A percentile compares a stretch with the other conserved stretches of the same genome.
Evolutionary conservation across 768 basidiomycete genomes (phyloP).

Genomic region (Phanerodontia chrysosporium): DNA sequence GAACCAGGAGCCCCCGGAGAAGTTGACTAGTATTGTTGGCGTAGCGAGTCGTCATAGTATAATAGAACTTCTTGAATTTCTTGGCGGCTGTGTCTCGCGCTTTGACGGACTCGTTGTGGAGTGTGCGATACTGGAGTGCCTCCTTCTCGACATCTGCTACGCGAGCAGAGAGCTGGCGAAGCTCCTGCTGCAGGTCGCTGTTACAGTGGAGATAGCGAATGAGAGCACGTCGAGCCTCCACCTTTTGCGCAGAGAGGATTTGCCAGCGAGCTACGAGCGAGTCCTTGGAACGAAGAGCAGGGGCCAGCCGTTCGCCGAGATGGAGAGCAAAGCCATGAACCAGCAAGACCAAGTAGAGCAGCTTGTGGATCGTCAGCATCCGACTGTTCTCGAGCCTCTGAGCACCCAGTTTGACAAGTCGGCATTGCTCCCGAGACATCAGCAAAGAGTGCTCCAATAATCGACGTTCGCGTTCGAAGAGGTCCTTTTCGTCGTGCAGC

Average conservation of each 20-base stretch:
- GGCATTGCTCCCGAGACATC: background rate
- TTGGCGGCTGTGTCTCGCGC: background rate
- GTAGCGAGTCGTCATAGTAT: background rate
- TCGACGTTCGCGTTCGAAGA: background rate
- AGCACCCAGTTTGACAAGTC: background rate
- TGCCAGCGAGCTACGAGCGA: background rate
- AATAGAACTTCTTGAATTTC: conserved; percentile 1
- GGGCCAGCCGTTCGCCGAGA: background rate
- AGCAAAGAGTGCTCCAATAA: background rate
- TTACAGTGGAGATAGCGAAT: background rate
- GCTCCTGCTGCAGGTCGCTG: background rate
- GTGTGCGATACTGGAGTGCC: background rate
- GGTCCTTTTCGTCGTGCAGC: background rate
- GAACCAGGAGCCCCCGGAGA: conserved; percentile 6
- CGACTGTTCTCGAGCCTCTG: background rate
- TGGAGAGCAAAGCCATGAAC: conserved; percentile 1
- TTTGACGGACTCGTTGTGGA: conserved; percentile 6
- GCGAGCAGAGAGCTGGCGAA: background rate
- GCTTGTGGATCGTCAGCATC: background rate
- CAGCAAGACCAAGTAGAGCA: background rate
- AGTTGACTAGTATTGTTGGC: background rate
- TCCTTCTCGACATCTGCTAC: background rate
- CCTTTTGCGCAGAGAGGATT: background rate
- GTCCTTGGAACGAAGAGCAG: background rate
- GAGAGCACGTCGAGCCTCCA: background rate